A percentile compares a stretch with the other conserved stretches of the same genome.
These are phyloP conservation scores for Populus simonii DNA, from an alignment of 345 rosid genomes.

Conservation along the genomic window DNA sequence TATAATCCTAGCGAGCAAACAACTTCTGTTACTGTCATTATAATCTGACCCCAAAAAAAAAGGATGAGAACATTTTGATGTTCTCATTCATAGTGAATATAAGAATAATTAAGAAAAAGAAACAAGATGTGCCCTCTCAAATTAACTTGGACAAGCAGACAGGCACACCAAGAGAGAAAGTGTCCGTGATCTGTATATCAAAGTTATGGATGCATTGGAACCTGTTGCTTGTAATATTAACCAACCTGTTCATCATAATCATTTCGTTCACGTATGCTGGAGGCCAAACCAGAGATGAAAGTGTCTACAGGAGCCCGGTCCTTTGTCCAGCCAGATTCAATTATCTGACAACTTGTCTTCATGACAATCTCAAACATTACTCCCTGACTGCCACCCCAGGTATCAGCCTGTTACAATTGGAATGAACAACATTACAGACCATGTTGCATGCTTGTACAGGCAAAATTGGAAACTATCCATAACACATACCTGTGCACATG, in stretches of 20 bases:
- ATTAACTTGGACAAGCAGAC: background rate
- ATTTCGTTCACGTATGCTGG: conserved; percentile 85
- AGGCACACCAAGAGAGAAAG: background rate
- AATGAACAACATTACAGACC: conserved; percentile 4
- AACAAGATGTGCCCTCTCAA: background rate
- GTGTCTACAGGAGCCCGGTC: conserved; percentile 97
- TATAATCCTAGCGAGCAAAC: conserved; percentile 7
- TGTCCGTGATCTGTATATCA: background rate
- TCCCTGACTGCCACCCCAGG: conserved; percentile 74
- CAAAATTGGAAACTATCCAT: conserved; percentile 12
- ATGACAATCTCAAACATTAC: conserved; percentile 77
- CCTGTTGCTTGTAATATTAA: background rate
- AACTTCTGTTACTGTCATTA: background rate
- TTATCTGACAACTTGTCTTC: conserved; percentile 79
- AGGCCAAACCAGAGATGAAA: conserved; percentile 82
- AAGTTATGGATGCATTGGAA: background rate
- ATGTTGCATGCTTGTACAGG: background rate
- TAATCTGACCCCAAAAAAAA: background rate
- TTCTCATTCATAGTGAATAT: background rate
- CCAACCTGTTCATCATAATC: conserved; percentile 89
- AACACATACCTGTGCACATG: conserved; percentile 75
- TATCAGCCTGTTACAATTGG: conserved; percentile 64
- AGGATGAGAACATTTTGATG: conserved; percentile 2
- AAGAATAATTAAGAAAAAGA: background rate
- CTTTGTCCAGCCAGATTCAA: conserved; percentile 89